These are phyloP conservation scores for Alternaria sp. DNA, from an alignment of 2,329 filamentous ascomycete species.

Conservation along the genomic window DNA sequence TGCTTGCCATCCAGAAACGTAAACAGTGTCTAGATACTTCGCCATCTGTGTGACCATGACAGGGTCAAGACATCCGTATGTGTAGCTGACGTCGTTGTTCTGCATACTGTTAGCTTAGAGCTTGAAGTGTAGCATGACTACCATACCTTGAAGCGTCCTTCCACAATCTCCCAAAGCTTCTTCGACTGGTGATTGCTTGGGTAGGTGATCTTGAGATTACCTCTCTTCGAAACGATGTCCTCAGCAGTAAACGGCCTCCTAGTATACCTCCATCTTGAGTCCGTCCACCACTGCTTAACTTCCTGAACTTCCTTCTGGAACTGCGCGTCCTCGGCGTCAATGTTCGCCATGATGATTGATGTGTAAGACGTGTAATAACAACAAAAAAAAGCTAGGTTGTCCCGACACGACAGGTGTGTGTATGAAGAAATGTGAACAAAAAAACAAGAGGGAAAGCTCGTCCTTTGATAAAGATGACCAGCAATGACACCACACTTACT, in stretches of 20 bases:
- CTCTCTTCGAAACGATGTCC: slow-evolving; percentile 95
- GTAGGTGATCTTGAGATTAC: slow-evolving; percentile 88
- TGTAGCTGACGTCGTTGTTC: slow-evolving; percentile 87
- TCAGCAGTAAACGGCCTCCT: slow-evolving; percentile 93
- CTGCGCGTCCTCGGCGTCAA: slow-evolving; percentile 72
- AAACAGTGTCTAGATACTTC: slow-evolving; percentile 97
- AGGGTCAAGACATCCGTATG: slow-evolving; percentile 95
- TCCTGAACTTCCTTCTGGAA: slow-evolving; percentile 84
- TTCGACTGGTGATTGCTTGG: slow-evolving; percentile 87
- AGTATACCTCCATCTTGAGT: slow-evolving; percentile 90
- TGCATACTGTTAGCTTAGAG: slow-evolving; percentile 52
- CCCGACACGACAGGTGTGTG: not conserved
- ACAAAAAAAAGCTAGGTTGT: not conserved
- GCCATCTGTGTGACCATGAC: slow-evolving; percentile 99
- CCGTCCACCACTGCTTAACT: slow-evolving; percentile 93
- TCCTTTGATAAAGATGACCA: slow-evolving; percentile 16
- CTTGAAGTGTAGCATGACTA: not conserved
- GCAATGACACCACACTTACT: slow-evolving; percentile 29
- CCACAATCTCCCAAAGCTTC: slow-evolving; percentile 92
- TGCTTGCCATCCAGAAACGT: slow-evolving; percentile 98
- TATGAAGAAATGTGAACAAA: not conserved
- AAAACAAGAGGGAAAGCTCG: not conserved
- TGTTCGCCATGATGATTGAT: slow-evolving; percentile 30
- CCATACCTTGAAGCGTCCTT: slow-evolving; percentile 79
- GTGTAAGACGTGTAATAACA: not conserved